Evolutionary conservation across 495 filamentous ascomycete genomes (phyloP).

Genomic region (Neurospora intermedia): DNA sequence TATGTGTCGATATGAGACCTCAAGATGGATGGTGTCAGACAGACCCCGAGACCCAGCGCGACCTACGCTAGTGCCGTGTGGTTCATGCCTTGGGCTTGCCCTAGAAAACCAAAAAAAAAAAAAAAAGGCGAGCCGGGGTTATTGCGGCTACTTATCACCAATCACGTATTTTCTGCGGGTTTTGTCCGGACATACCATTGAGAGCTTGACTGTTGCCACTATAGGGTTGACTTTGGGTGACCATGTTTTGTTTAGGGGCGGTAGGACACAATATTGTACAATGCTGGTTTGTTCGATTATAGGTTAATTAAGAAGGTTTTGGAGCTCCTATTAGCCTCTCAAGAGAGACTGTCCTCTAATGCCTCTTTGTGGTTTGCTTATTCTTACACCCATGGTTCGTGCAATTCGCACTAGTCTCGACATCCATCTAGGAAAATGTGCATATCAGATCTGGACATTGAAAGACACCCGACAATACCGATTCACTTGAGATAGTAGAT

Average conservation of each 20-base stretch:
- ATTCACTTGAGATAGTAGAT: not conserved
- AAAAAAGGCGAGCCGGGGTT: not conserved
- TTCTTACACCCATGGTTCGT: not conserved
- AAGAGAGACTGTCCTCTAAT: too few species aligned
- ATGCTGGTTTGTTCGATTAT: too few species aligned
- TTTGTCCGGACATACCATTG: not conserved
- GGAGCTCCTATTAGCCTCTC: too few species aligned
- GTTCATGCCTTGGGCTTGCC: not conserved
- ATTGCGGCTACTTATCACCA: not conserved
- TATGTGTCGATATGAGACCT: not conserved
- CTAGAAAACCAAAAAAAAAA: not conserved
- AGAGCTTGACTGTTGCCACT: not conserved
- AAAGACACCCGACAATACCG: not conserved
- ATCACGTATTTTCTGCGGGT: not conserved
- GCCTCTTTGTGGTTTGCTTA: too few species aligned
- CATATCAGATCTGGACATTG: not conserved
- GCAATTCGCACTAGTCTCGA: not conserved
- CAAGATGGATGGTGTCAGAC: not conserved
- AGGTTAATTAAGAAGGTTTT: too few species aligned
- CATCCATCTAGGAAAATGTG: not conserved
- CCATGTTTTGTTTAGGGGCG: not conserved
- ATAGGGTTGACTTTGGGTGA: not conserved
- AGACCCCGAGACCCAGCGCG: not conserved
- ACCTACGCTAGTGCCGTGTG: not conserved
- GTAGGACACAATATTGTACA: not conserved